Conservation (phyloP, 2,329 filamentous ascomycete genomes). For the Hymenoscyphus fructigenus region DNA sequence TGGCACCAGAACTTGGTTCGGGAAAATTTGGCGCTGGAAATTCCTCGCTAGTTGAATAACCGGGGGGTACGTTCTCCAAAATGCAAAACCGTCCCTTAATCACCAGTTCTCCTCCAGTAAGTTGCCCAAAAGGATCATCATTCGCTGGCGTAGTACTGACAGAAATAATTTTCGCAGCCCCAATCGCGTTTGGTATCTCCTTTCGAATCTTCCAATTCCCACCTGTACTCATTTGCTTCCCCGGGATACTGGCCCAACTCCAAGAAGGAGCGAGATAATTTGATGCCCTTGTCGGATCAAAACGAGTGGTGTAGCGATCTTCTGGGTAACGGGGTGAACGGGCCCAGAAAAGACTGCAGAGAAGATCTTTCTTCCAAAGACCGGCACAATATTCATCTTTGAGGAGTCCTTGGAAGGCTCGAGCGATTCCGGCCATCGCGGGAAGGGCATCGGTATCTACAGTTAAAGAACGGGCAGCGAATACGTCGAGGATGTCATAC, state of each 20-base stretch:
- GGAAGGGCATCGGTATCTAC: constrained; percentile 24
- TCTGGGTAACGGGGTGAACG: no score
- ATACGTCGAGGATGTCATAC: constrained; percentile 23
- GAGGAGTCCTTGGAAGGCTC: constrained; percentile 18
- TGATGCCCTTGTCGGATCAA: constrained; percentile 15
- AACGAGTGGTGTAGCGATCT: background rate
- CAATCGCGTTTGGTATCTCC: constrained; percentile 4
- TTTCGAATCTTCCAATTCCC: constrained; percentile 18
- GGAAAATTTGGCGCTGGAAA: background rate
- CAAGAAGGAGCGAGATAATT: constrained; percentile 22
- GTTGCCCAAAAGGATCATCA: constrained; percentile 18
- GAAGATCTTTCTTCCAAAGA: constrained; percentile 25
- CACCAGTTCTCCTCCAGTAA: constrained; percentile 16
- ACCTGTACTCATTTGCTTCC: constrained; percentile 12
- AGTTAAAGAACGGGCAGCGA: constrained; percentile 21
- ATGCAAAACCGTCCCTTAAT: constrained; percentile 14
- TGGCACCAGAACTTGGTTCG: constrained; percentile 6
- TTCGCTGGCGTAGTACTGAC: background rate
- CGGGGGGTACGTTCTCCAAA: constrained; percentile 13
- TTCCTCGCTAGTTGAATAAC: constrained; percentile 15
- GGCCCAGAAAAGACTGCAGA: constrained; percentile 19
- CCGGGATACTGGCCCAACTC: constrained; percentile 23
- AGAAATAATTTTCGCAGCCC: constrained; percentile 14
- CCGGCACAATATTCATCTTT: constrained; percentile 28
- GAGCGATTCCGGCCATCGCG: constrained; percentile 27